Evolutionary conservation across 805 yeast genomes (phyloP), one percentile per base, ranked within the genome.

Genomic region (Suhomyces canberraensis): DNA sequence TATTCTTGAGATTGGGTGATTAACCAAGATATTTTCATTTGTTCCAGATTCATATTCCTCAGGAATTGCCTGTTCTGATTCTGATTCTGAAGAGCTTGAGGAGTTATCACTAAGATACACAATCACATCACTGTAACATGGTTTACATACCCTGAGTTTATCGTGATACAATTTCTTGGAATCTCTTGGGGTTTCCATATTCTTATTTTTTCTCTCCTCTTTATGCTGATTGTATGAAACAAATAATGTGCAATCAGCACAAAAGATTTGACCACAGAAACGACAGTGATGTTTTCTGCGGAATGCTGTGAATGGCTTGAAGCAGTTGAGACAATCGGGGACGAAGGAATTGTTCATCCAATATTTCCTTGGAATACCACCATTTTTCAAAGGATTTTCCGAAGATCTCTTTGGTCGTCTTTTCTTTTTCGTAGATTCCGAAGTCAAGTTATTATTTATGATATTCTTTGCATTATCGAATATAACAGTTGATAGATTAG

Each of bases 331-430:
- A 52, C 98, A 91, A 44, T 88, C 93, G 7, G 81, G 76, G 0
- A 95, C 95, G 41, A 88, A 85, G 28, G 91, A 85, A 63, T 91
- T 97, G 51, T 90, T 88, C 87, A 91, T 82, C 98, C 98, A 91
- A 56, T 88, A 91, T 53, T 88, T 91, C 41, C 76, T 75, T 2
- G 84, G 79, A 3, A 82, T 69, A 1, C 83, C 79, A 26, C 75
- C 75, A 28, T 53, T 59, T 41, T 69, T 69, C 38, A 69, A 56
- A 1, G 75, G 75, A 35, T 69, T 69, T 31, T 66, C 64, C 2
- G 66, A 61, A 5, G 58, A 43, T 21, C 52, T 47, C 29, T 54
- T 56, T 2, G 60, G 61, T 35, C 52, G 56, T 42, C 49, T 60
- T 39, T 49, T 57, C 45, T 48, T 56, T 26, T 46, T 54, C 16